phyloP scores from a whole-genome alignment of 2,329 filamentous ascomycete species.

The Phaeosphaeriaceae sp. region DNA sequence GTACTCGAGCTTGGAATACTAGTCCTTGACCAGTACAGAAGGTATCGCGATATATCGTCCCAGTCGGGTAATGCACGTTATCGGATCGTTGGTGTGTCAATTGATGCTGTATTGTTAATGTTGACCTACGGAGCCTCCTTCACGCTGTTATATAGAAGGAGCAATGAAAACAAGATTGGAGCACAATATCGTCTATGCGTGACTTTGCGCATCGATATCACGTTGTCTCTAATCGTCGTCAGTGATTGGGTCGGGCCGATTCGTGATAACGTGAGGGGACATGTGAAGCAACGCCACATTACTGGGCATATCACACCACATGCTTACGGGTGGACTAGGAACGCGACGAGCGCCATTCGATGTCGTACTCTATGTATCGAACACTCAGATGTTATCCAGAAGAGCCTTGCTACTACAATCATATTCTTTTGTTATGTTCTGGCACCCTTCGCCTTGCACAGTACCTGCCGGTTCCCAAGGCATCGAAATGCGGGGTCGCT shows the following conservation, averaged over 20 bases:
- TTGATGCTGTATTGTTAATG: conserved; percentile 6
- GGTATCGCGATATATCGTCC: not conserved
- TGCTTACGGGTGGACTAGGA: not conserved
- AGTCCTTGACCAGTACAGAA: not conserved
- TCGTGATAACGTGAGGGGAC: conserved; percentile 17
- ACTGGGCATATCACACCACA: conserved; percentile 26
- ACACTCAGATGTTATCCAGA: not conserved
- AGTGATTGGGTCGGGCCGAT: conserved; percentile 17
- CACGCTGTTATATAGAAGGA: not conserved
- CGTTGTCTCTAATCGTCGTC: conserved; percentile 18
- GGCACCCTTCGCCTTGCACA: no score
- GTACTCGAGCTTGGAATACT: not conserved
- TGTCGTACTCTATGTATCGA: not conserved
- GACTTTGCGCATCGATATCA: conserved; percentile 15
- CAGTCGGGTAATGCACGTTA: conserved; percentile 21
- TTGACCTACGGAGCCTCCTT: conserved; percentile 1
- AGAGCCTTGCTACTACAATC: not conserved
- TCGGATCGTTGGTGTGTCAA: conserved; percentile 8
- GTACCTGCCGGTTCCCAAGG: no score
- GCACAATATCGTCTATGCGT: not conserved
- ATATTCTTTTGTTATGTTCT: no score
- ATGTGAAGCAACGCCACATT: conserved; percentile 32
- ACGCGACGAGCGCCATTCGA: not conserved
- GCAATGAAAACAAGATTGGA: not conserved
- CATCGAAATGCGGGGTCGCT: not conserved